Conservation (phyloP, 306 rosid genomes). For the Geum urbanum region DNA sequence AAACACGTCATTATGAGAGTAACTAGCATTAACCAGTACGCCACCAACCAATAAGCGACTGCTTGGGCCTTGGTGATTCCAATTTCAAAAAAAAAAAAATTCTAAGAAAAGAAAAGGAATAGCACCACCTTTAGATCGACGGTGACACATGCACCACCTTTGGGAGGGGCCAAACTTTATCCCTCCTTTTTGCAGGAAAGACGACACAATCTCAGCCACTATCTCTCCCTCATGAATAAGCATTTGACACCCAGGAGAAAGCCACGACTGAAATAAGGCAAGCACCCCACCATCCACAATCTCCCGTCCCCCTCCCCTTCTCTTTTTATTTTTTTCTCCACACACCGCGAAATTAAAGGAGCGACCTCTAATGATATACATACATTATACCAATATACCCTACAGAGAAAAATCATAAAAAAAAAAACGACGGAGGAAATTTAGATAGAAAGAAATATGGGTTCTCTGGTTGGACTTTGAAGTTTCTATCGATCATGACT, state of each 20-base stretch:
- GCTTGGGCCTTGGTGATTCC: constrained; percentile 13
- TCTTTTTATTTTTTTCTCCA: background rate
- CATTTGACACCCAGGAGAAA: constrained; percentile 39
- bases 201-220: constrained; percentile 45
- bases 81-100: background rate
- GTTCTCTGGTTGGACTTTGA: background rate
- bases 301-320: background rate
- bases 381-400: background rate
- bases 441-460: background rate
- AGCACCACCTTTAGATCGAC: constrained; percentile 23
- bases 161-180: constrained; percentile 1
- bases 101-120: background rate
- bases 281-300: constrained; percentile 25
- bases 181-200: constrained; percentile 34
- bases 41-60: constrained; percentile 7
- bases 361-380: background rate
- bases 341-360: background rate
- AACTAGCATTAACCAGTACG: background rate
- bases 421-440: background rate
- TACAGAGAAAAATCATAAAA: constrained; percentile 3
- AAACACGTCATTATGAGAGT: constrained; percentile 7
- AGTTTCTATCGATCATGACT: background rate
- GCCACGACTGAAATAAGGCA: background rate
- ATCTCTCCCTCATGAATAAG: constrained; percentile 25
- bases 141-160: constrained; percentile 32